A percentile compares a stretch with the other conserved stretches of the same genome.
Evolutionary conservation across 2,329 filamentous ascomycete genomes (phyloP).

Genomic region (Aphanocladium album): DNA sequence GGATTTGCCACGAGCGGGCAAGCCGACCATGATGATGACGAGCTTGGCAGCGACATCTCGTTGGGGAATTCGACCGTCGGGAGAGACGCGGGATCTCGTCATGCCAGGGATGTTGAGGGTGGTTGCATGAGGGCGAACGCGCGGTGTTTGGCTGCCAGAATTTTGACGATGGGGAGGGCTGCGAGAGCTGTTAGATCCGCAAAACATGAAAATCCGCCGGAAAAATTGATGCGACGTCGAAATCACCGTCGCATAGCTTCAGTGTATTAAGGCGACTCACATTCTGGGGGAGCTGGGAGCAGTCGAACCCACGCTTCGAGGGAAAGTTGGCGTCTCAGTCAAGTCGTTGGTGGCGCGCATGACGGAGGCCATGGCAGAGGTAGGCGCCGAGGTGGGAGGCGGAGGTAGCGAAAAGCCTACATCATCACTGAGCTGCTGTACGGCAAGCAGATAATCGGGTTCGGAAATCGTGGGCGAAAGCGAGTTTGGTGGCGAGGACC

Average conservation of each 20-base stretch:
- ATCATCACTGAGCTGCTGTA: slow-evolving; percentile 30
- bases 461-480: slow-evolving; percentile 26
- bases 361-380: slow-evolving; percentile 36
- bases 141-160: slow-evolving; percentile 71
- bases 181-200: slow-evolving; percentile 16
- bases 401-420: slow-evolving; percentile 19
- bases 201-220: neutral
- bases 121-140: slow-evolving; percentile 76
- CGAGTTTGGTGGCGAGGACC: slow-evolving; percentile 25
- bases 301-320: slow-evolving; percentile 53
- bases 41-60: slow-evolving; percentile 94
- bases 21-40: slow-evolving; percentile 96
- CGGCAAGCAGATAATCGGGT: slow-evolving; percentile 28
- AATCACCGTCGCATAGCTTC: neutral
- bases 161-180: slow-evolving; percentile 67
- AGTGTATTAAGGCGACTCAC: slow-evolving; percentile 35
- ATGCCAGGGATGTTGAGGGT: slow-evolving; percentile 96
- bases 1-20: slow-evolving; percentile 92
- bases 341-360: slow-evolving; percentile 39
- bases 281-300: slow-evolving; percentile 55
- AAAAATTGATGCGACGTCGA: neutral
- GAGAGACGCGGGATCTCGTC: slow-evolving; percentile 91
- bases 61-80: slow-evolving; percentile 88
- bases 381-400: slow-evolving; percentile 20
- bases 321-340: slow-evolving; percentile 51